Percentiles rank a stretch among this genome's conserved stretches.
Conservation (phyloP, 495 filamentous ascomycete species). For the Cercophora newfieldiana region DNA sequence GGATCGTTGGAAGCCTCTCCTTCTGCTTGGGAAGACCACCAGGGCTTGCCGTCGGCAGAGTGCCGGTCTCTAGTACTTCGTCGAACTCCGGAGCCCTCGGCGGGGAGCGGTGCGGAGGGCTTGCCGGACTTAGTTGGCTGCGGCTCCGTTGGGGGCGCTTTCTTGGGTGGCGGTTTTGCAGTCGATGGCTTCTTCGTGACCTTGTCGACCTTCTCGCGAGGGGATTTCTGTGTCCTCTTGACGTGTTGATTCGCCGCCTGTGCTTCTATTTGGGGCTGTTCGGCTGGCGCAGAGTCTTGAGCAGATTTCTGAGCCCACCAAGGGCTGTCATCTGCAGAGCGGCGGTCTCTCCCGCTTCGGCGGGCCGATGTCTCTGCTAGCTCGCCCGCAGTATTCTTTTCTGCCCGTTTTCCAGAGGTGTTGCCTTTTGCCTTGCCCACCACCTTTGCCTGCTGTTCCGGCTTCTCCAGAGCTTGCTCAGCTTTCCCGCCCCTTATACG, state of each 20-base stretch:
- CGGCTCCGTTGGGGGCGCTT: neutral
- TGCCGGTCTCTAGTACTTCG: slow-evolving; percentile 22
- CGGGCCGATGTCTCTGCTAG: slow-evolving; percentile 7
- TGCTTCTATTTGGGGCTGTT: neutral
- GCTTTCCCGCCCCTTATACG: slow-evolving; percentile 7
- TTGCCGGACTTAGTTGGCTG: neutral
- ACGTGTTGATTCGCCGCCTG: neutral
- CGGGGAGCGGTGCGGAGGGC: neutral
- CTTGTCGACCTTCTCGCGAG: neutral
- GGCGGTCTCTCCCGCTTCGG: slow-evolving; percentile 7
- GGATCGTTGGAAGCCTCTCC: slow-evolving; percentile 5
- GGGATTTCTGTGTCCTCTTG: neutral
- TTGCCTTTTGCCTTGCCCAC: neutral
- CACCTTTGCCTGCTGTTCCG: neutral
- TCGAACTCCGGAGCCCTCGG: slow-evolving; percentile 10
- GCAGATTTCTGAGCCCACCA: slow-evolving; percentile 13
- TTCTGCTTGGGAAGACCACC: slow-evolving; percentile 12
- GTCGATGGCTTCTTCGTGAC: neutral
- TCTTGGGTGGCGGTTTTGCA: neutral
- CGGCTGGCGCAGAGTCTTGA: slow-evolving; percentile 3
- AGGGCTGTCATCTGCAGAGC: slow-evolving; percentile 10
- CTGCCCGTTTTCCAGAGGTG: neutral
- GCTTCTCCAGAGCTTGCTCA: slow-evolving; percentile 1
- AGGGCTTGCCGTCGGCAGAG: slow-evolving; percentile 17
- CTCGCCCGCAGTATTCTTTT: neutral